phyloP scores from a whole-genome alignment of 441 rosid species.

The Gossypium gossypioides region DNA sequence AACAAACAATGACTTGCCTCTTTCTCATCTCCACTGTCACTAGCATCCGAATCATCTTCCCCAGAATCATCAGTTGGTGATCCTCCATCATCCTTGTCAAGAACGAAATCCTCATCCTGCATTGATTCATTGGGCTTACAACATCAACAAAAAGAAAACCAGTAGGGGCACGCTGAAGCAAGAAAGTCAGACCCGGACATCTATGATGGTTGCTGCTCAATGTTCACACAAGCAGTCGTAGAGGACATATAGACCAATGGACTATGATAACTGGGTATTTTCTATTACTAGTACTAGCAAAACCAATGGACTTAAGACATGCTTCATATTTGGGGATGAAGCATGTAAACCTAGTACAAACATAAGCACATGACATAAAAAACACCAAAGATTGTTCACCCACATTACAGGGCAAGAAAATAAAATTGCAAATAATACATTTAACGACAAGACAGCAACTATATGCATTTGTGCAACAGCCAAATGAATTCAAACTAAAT shows the following conservation, averaged over 20 bases:
- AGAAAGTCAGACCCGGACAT: background rate
- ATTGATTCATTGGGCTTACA: conserved; percentile 12
- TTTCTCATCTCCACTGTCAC: conserved; percentile 59
- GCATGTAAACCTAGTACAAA: background rate
- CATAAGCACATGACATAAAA: background rate
- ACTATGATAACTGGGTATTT: background rate
- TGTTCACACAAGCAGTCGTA: background rate
- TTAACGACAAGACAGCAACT: background rate
- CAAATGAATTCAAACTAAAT: background rate
- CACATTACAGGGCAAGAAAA: background rate
- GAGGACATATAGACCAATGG: background rate
- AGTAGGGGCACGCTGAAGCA: background rate
- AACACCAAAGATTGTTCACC: background rate
- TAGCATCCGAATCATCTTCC: conserved; percentile 71
- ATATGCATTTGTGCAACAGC: background rate
- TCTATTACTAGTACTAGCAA: background rate
- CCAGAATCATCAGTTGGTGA: conserved; percentile 98
- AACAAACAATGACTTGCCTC: conserved; percentile 41
- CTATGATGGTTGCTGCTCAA: background rate
- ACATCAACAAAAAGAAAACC: background rate
- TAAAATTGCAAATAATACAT: background rate
- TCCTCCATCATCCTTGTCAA: conserved; percentile 75
- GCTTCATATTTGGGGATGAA: background rate
- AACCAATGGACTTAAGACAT: background rate
- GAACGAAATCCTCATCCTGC: conserved; percentile 90